Percentiles rank a stretch among this genome's conserved stretches.
These are phyloP conservation scores for Aspergillus transmontanensis DNA, from an alignment of 2,329 filamentous ascomycete species.

Conservation along the genomic window DNA sequence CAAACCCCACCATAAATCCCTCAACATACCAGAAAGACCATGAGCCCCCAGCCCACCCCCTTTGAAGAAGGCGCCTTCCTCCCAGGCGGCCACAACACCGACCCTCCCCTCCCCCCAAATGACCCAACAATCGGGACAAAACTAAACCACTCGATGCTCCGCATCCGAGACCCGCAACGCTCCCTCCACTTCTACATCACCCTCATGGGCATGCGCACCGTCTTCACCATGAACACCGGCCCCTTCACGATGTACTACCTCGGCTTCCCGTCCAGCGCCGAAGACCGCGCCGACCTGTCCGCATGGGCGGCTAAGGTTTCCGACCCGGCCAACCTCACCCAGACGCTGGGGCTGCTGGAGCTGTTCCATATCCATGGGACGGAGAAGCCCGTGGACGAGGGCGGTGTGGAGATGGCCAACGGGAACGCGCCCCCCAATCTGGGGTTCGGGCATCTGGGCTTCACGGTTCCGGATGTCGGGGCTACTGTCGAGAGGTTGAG, in stretches of 20 bases:
- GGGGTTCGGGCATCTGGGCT: conserved; percentile 43
- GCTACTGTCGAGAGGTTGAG: conserved; percentile 33
- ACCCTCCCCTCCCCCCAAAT: conserved; percentile 30
- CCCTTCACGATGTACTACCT: conserved; percentile 46
- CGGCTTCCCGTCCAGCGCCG: conserved; percentile 36
- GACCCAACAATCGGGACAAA: conserved; percentile 35
- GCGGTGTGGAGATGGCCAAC: conserved; percentile 24
- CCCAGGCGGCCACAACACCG: conserved; percentile 33
- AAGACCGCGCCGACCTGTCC: conserved; percentile 28
- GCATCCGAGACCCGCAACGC: conserved; percentile 36
- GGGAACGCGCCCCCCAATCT: conserved; percentile 39
- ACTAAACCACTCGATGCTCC: conserved; percentile 44
- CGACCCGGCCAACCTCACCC: conserved; percentile 27
- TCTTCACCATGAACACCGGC: conserved; percentile 43
- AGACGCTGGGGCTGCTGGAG: conserved; percentile 39
- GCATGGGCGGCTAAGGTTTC: conserved; percentile 33
- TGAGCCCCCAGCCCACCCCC: neutral
- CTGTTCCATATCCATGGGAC: conserved; percentile 42
- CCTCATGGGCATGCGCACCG: conserved; percentile 43
- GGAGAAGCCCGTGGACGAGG: conserved; percentile 26
- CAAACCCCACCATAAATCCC: neutral
- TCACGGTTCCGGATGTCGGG: conserved; percentile 41
- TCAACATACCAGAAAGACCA: too few relatives aligned
- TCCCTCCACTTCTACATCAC: conserved; percentile 42
- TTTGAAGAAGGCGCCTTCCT: conserved; percentile 32